phyloP scores from a whole-genome alignment of 2,329 filamentous ascomycete genomes.

The Epichloe sp. region DNA sequence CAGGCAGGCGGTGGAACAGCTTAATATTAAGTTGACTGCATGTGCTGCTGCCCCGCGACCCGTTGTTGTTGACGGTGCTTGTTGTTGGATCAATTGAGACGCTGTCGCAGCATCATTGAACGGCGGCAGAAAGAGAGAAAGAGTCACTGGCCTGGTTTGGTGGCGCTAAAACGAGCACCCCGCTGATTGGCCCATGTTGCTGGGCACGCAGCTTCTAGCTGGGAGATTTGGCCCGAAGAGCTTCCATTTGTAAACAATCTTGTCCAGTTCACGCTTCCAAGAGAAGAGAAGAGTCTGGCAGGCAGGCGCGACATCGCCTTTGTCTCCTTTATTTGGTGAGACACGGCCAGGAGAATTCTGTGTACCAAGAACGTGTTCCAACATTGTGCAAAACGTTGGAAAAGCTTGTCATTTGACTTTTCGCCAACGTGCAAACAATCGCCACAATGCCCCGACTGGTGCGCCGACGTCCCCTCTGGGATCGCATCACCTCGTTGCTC shows the following conservation, averaged over 20 bases:
- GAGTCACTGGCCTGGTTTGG: neutral
- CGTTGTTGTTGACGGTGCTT: neutral
- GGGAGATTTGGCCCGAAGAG: neutral
- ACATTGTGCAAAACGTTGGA: neutral
- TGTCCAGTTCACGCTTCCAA: neutral
- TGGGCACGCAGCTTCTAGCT: neutral
- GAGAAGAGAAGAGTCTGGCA: neutral
- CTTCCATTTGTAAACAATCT: slow-evolving; percentile 13
- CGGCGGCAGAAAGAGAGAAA: no score
- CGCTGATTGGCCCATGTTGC: neutral
- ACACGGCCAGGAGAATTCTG: neutral
- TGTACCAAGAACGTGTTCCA: neutral
- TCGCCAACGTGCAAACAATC: neutral
- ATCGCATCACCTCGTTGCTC: slow-evolving; percentile 69
- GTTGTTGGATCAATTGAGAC: neutral
- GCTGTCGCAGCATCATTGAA: neutral
- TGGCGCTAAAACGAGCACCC: neutral
- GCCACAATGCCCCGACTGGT: slow-evolving; percentile 60
- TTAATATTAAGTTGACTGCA: neutral
- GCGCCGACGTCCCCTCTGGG: slow-evolving; percentile 61
- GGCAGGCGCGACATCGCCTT: slow-evolving; percentile 1
- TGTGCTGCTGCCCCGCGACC: neutral
- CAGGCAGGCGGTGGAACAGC: slow-evolving; percentile 2
- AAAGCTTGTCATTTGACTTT: neutral
- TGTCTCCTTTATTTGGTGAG: neutral